Base-by-base conservation (phyloP, 352 stramenopile genomes). In the Phytophthora rubi region DNA sequence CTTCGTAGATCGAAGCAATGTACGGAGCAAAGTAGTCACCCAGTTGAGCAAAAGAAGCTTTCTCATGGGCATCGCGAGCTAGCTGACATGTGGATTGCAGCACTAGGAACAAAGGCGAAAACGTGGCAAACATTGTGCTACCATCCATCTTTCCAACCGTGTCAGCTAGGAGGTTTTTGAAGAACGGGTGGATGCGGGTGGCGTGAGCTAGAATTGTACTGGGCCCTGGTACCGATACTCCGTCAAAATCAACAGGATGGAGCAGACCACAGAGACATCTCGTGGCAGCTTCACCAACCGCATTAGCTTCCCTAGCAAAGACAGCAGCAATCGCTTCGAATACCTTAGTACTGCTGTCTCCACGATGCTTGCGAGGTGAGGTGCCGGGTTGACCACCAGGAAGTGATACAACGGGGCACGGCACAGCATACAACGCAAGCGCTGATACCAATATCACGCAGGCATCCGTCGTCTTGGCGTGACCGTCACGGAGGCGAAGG, bases 181-280 rank as follows among this genome's bases (percentile, higher is more conserved):
- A 76, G 62, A 82, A 91, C 6, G 64, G 28, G 6, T 59, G 59
- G 21, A 91, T 68, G 0, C 77, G 76, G 0, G 54, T 64, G 0
- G 73, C 68, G 62, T 93, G 85, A 8, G 49, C 57, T 0, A 56
- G 55, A 10, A 83, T 69, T 7, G 62, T 67, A 1, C 70, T 68
- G 6, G 52, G 28, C n/a, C 80, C 61, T 37, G 77, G 79, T 55
- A 73, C 42, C 0, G 72, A 79, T 1, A 73, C 51, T 1, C 83
- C 81, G 52, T 93, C 82, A 49, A 89, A 89, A 59, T 90, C 82
- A 7, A 78, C 64, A 8, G 85, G 85, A 8, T 56, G 56, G 13
- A 92, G 59, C 8, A 90, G 28, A 47, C 60, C 67, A 47, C 81
- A 83, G 12, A 92, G 55, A 30, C 83, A 91, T 18, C 66, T 79